Percentiles rank a stretch among this genome's conserved stretches.
These are phyloP conservation scores for Skeletonema costatum DNA, from an alignment of 108 stramenopile species.

Conservation along the genomic window DNA sequence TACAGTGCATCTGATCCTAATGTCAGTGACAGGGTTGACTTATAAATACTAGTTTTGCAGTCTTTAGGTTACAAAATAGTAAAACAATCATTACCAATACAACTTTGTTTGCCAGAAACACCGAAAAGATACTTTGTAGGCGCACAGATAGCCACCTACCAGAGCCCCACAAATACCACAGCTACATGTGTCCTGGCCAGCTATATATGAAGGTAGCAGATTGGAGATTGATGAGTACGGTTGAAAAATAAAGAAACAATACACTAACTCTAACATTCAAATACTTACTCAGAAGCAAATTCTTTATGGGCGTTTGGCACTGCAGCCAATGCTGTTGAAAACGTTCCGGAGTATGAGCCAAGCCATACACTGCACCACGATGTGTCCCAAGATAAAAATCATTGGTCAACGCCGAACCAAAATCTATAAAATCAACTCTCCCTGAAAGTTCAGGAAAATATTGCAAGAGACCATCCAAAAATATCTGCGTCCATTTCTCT, in stretches of 20 bases:
- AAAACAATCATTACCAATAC: conserved; percentile 2
- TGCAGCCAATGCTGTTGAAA: conserved; percentile 37
- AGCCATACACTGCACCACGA: conserved; percentile 48
- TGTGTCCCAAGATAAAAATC: conserved; percentile 52
- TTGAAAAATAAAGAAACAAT: neutral
- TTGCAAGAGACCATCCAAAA: conserved; percentile 20
- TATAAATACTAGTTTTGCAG: conserved; percentile 11
- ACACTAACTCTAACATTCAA: neutral
- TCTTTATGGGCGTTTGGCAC: conserved; percentile 33
- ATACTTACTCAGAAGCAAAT: conserved; percentile 17
- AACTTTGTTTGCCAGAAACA: conserved; percentile 23
- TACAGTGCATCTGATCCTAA: conserved; percentile 43
- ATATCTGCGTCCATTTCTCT: conserved; percentile 29
- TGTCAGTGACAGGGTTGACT: conserved; percentile 41
- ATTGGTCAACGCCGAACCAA: conserved; percentile 54
- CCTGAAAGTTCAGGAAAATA: conserved; percentile 39
- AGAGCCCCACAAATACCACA: conserved; percentile 45
- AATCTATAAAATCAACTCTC: conserved; percentile 46
- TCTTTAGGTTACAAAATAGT: neutral
- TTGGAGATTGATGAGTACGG: neutral
- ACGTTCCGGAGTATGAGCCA: conserved; percentile 37
- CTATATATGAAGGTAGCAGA: neutral
- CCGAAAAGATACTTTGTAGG: conserved; percentile 25
- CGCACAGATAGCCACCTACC: conserved; percentile 36
- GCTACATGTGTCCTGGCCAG: conserved; percentile 40